A percentile compares a stretch with the other conserved stretches of the same genome.
Conservation (phyloP, 164 flowering plant species). For the Vitis labrusca region DNA sequence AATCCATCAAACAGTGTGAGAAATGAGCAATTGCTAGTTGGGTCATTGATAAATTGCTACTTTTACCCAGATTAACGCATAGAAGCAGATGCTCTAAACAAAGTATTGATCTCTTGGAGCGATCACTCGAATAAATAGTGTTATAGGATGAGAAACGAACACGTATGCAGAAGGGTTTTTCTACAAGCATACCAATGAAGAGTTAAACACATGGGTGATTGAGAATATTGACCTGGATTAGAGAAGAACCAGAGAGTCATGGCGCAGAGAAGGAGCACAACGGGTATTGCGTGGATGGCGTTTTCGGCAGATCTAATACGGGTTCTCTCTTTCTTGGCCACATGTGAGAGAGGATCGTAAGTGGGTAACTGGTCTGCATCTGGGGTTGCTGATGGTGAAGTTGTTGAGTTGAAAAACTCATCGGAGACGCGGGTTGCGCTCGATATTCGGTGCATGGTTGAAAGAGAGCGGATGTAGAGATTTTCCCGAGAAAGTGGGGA, state of each 20-base stretch:
- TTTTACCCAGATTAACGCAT: too few relatives aligned
- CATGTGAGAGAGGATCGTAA: conserved; percentile 47
- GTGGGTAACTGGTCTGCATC: conserved; percentile 37
- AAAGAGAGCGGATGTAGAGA: background rate
- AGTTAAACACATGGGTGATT: background rate
- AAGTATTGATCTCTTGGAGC: background rate
- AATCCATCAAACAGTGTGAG: too few relatives aligned
- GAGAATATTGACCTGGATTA: conserved; percentile 35
- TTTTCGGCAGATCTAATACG: conserved; percentile 56
- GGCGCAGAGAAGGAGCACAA: conserved; percentile 59
- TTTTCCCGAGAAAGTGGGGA: too few relatives aligned
- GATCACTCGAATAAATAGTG: background rate
- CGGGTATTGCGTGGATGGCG: conserved; percentile 66
- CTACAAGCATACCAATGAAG: background rate
- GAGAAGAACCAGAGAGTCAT: conserved; percentile 71
- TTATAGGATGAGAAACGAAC: background rate
- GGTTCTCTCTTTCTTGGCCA: conserved; percentile 46
- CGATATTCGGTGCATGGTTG: conserved; percentile 52
- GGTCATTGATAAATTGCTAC: too few relatives aligned
- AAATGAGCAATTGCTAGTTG: too few relatives aligned
- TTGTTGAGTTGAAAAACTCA: conserved; percentile 24
- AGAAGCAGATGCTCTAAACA: too few relatives aligned
- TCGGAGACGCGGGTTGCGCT: conserved; percentile 42
- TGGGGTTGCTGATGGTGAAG: conserved; percentile 6
- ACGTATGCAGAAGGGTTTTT: background rate